Evolutionary conservation across 495 filamentous ascomycete species (phyloP), one percentile per base, ranked within the genome.

Genomic region (Tuber calosporum): DNA sequence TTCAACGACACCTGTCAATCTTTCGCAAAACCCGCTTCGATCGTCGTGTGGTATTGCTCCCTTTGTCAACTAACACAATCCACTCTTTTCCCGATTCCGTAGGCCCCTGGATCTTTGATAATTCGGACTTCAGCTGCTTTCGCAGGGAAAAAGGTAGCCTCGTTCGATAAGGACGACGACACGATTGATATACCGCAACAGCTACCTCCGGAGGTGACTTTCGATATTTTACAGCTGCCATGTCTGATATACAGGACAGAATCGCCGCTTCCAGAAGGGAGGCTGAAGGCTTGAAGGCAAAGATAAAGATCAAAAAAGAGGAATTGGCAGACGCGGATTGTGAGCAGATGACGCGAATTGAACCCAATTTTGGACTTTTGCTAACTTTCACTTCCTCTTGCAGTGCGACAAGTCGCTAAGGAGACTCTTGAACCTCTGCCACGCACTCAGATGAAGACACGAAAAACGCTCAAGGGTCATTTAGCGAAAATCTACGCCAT

Each of bases 251-350:
- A 85, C 90, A 92, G 84, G 88, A 90, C 81, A 92, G 91, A 86
- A 99, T 99, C 82, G 93, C 96, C 82, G 91, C 94, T 78, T 95
- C 95, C 82, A 89, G 95, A 86, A 92, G 95, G 86, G 95, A 99
- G 87, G 95, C 95, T 77, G 95, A 99, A 86, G 93, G 91, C 53
- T 86, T 99, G 77, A 99, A 99, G 88, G 95, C 98, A 83, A 90
- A 92, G 85, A 99, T 99, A 88, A 99, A 96, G 90, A 89, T 93
- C 85, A 95, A 95, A 88, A 99, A 97, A 90, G 95, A 99, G 88
- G 95, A 98, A 84, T 87, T 99, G 78, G 96, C 94, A 81, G 95
- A 99, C 84, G 94, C 93, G 75, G 94, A 94, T 79, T 89, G 95
- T 99, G 72, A 81, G 79, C 45, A 76, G 69, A 74, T 72, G 58